These are phyloP conservation scores for Salix dunnii DNA, from an alignment of 345 rosid genomes.

Conservation along the genomic window DNA sequence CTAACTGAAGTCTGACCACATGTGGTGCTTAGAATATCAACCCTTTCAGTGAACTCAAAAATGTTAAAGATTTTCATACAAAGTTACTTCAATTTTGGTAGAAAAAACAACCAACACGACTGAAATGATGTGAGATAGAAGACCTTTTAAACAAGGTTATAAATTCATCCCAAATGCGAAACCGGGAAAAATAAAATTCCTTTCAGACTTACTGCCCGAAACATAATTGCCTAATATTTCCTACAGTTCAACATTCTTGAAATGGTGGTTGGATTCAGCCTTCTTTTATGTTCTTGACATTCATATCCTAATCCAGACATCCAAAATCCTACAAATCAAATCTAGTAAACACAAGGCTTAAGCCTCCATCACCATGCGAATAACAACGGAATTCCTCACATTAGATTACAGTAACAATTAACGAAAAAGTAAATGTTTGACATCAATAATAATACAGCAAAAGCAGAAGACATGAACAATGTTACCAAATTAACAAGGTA, in stretches of 20 bases:
- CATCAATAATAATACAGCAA: neutral
- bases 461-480: neutral
- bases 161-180: neutral
- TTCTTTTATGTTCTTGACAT: too few relatives aligned
- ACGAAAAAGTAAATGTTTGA: neutral
- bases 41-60: neutral
- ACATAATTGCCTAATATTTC: too few relatives aligned
- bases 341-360: neutral
- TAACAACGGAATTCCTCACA: neutral
- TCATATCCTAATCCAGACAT: too few relatives aligned
- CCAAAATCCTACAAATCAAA: neutral
- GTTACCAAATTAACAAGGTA: neutral
- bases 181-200: neutral
- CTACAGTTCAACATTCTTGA: too few relatives aligned
- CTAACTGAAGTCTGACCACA: neutral
- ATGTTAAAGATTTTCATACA: too few relatives aligned
- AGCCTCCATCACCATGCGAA: too few relatives aligned
- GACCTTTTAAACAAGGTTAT: neutral
- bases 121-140: neutral
- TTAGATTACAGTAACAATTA: neutral
- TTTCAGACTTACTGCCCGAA: neutral
- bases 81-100: neutral
- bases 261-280: neutral
- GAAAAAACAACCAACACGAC: too few relatives aligned
- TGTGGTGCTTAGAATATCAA: neutral